A percentile compares a stretch with the other conserved stretches of the same genome.
Evolutionary conservation across 352 stramenopile species (phyloP).

Genomic region (Pythium phragmitis): DNA sequence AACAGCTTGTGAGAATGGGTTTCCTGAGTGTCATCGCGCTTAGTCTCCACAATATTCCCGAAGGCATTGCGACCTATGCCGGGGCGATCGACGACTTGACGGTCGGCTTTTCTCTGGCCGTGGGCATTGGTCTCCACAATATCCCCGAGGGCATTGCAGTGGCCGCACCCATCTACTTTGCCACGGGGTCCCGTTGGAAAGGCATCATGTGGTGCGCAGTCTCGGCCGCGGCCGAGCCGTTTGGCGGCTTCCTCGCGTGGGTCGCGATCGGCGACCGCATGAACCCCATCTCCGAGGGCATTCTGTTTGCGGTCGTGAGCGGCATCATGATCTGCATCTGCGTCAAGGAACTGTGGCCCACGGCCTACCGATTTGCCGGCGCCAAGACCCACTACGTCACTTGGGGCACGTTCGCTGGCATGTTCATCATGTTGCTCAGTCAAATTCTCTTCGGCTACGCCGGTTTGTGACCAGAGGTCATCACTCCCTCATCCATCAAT

Average conservation of each 20-base stretch:
- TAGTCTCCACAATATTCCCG: conserved; percentile 94
- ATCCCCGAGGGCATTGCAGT: conserved; percentile 96
- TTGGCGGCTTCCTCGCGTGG: conserved; percentile 86
- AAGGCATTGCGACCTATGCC: conserved; percentile 95
- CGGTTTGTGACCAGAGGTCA: conserved; percentile 33
- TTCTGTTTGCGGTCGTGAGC: conserved; percentile 86
- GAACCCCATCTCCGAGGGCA: conserved; percentile 47
- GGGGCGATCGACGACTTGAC: conserved; percentile 86
- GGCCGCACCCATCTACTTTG: conserved; percentile 96
- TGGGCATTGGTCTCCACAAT: conserved; percentile 97
- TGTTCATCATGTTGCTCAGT: conserved; percentile 85
- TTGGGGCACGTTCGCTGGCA: conserved; percentile 72
- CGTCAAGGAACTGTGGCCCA: conserved; percentile 86
- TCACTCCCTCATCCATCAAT: no score
- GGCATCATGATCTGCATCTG: conserved; percentile 93
- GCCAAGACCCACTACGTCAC: conserved; percentile 84
- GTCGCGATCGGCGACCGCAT: conserved; percentile 66
- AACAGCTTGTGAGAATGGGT: conserved; percentile 83
- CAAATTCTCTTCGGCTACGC: conserved; percentile 89
- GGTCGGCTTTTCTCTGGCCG: conserved; percentile 90
- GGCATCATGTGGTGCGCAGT: conserved; percentile 93
- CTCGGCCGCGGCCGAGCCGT: conserved; percentile 82
- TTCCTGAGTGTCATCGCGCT: conserved; percentile 91
- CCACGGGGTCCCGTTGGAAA: conserved; percentile 92
- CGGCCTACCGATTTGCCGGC: conserved; percentile 89